These are phyloP conservation scores for Ustanciosporium gigantosporum DNA, from an alignment of 1,284 basidiomycete genomes.

Conservation along the genomic window DNA sequence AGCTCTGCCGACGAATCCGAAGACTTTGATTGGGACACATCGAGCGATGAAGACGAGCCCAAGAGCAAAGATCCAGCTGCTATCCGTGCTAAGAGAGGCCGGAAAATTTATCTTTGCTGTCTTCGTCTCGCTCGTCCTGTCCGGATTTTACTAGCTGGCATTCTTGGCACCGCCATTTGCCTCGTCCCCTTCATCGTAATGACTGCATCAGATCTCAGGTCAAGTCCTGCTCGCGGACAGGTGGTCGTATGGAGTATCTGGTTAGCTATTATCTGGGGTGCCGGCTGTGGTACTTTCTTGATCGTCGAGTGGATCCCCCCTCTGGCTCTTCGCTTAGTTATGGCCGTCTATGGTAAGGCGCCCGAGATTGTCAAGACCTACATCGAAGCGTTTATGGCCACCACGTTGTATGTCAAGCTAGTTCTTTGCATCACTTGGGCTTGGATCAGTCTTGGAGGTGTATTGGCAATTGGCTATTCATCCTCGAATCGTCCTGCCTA, in stretches of 20 bases:
- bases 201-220: slow-evolving; percentile 24
- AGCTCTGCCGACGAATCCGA: slow-evolving; percentile 52
- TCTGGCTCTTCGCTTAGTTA: slow-evolving; percentile 38
- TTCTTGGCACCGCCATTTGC: slow-evolving; percentile 50
- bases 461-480: slow-evolving; percentile 36
- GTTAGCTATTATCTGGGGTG: slow-evolving; percentile 57
- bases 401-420: slow-evolving; percentile 49
- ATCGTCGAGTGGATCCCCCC: slow-evolving; percentile 49
- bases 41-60: slow-evolving; percentile 36
- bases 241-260: slow-evolving; percentile 55
- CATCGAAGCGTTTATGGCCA: slow-evolving; percentile 50
- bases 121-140: slow-evolving; percentile 52
- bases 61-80: slow-evolving; percentile 14
- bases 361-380: slow-evolving; percentile 51
- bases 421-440: slow-evolving; percentile 58
- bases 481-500: slow-evolving; percentile 31
- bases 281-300: slow-evolving; percentile 51
- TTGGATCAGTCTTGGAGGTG: slow-evolving; percentile 57
- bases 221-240: slow-evolving; percentile 25
- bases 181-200: slow-evolving; percentile 55
- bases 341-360: slow-evolving; percentile 50
- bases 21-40: slow-evolving; percentile 58
- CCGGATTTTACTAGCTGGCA: slow-evolving; percentile 43
- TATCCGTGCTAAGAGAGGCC: slow-evolving; percentile 43
- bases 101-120: slow-evolving; percentile 47